phyloP scores from a whole-genome alignment of 805 yeast genomes.

The Saturnispora quitensis region DNA sequence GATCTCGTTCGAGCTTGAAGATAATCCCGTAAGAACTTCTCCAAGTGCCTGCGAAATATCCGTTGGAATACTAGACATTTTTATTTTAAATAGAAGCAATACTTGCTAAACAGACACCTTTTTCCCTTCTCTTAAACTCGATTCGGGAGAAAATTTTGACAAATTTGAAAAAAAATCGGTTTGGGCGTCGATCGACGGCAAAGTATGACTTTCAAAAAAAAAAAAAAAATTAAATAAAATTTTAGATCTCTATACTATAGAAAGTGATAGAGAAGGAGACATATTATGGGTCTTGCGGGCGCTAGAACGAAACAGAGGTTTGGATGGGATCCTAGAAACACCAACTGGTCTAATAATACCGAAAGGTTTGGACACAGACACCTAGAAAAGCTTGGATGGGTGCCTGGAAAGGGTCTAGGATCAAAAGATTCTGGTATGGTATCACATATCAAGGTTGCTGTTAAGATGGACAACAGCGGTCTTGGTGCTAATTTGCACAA shows the following conservation, averaged over 20 bases:
- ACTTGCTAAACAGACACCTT: neutral
- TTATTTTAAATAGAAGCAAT: neutral
- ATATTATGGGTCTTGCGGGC: conserved; percentile 72
- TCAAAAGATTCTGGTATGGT: conserved; percentile 56
- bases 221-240: conserved; percentile 1
- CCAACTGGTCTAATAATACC: conserved; percentile 86
- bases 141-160: neutral
- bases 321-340: conserved; percentile 89
- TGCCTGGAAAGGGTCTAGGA: conserved; percentile 86
- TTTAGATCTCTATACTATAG: neutral
- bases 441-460: conserved; percentile 70
- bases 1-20: conserved; percentile 66
- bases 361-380: conserved; percentile 83
- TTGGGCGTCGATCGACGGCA: neutral
- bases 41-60: conserved; percentile 48
- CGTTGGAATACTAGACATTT: conserved; percentile 44
- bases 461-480: conserved; percentile 79
- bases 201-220: neutral
- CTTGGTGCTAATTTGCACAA: conserved; percentile 72
- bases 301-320: conserved; percentile 72
- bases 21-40: conserved; percentile 54
- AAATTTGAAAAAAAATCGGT: neutral
- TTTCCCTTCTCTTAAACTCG: neutral
- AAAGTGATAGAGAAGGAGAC: neutral
- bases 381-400: conserved; percentile 80